phyloP scores from a whole-genome alignment of 1,284 basidiomycete species.

The Papiliotrema nemorosa region DNA sequence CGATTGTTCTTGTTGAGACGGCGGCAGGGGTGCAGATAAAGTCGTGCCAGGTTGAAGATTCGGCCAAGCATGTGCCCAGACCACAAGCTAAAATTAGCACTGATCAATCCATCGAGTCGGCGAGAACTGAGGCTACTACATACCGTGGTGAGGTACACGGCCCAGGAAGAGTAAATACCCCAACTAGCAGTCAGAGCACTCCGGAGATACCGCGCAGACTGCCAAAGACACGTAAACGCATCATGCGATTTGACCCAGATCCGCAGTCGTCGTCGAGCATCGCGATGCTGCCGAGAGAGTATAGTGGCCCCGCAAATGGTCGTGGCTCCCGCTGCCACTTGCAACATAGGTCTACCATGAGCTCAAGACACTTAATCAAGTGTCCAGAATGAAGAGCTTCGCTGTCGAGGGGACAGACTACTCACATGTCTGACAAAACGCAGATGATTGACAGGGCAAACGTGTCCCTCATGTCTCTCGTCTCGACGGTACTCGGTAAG shows the following conservation, averaged over 20 bases:
- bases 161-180: slow-evolving; percentile 41
- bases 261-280: slow-evolving; percentile 30
- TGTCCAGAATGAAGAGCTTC: not conserved
- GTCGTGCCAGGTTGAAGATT: not conserved
- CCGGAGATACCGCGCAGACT: slow-evolving; percentile 38
- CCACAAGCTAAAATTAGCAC: slow-evolving; percentile 1
- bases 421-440: slow-evolving; percentile 39
- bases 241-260: slow-evolving; percentile 39
- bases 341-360: slow-evolving; percentile 34
- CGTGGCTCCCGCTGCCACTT: slow-evolving; percentile 36
- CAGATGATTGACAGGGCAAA: slow-evolving; percentile 41
- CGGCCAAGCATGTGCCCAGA: slow-evolving; percentile 1
- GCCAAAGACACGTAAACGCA: slow-evolving; percentile 44
- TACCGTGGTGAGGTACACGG: slow-evolving; percentile 36
- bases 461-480: slow-evolving; percentile 34
- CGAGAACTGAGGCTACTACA: slow-evolving; percentile 2
- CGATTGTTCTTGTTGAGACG: no score
- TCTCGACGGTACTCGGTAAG: slow-evolving; percentile 22
- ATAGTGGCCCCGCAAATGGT: slow-evolving; percentile 34
- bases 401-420: not conserved
- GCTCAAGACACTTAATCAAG: not conserved
- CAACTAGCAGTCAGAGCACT: slow-evolving; percentile 31
- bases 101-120: not conserved
- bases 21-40: no score
- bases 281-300: slow-evolving; percentile 31